Evolutionary conservation across 176 grass and related monocot species (phyloP), one percentile per base, ranked within the genome.

Genomic region (Rhynchospora breviuscula): DNA sequence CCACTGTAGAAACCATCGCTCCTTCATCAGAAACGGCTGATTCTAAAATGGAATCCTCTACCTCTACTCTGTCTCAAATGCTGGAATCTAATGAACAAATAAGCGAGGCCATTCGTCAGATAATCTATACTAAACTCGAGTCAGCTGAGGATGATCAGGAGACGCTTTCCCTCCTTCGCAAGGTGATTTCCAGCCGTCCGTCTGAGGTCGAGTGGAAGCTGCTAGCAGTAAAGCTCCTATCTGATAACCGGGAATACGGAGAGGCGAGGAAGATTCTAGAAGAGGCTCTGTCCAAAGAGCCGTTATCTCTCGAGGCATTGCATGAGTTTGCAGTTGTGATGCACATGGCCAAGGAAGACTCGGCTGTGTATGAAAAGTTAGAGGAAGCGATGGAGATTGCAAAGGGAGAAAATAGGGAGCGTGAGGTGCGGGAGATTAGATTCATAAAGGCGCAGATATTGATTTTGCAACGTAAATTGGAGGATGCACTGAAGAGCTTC

Each of bases 401-500:
- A 54, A 64, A 72, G 33, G 65, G 19, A 21, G 83, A 85, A 47
- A 59, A 59, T 49, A 76, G 85, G 45, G 85, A 69, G 29, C 35
- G 35, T 14, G 74, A 77, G 14, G 88, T 88, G 76, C 56, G 70
- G 15, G 86, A 67, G 40, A 86, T 88, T 33, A 83, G 79, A 25
- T 84, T 97, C 78, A 83, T 97, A 26, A 80, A 81, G 5, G 92
- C 90, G 8, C 90, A 91, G 78, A 85, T 71, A 43, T 91, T 89
- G 57, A 92, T 97, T 84, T 76, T 94, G 71, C 92, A 92, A 44
- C 76, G 76, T 40, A 92, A 94, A 65, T 83, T 88, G 33, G 87
- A 92, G 18, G 90, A 94, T 17, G 91, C 92, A 40, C 85, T 92
- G 63, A 85, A 81, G 10, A 90, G 67, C 52, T 88, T 92, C 31